Base-by-base conservation (phyloP, 495 filamentous ascomycete species). In the Penicillium canariense region DNA sequence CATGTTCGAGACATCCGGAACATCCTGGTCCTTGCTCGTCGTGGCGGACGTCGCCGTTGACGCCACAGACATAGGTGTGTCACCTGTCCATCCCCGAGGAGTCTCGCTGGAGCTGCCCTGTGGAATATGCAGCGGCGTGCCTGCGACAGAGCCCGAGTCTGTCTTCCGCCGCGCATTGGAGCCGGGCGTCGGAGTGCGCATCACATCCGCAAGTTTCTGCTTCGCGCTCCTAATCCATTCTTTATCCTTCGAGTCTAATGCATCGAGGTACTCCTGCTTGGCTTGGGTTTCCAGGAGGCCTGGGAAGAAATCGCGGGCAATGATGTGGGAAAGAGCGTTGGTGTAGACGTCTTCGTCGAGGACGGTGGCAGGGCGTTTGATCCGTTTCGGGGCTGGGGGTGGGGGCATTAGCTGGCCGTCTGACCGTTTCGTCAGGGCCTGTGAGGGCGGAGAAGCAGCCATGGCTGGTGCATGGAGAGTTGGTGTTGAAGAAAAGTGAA, bases 271-370 rank as follows among this genome's bases (percentile, higher is more conserved):
- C 59, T 98, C 94, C 61, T 92, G 85, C 63, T 96, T 91, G 3
- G 84, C 83, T 55, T 96, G 84, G 26, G 83, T 84, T 61, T 97
- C 92, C 1, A 92, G 76, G 0, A 98, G 78, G 2, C 92, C 94
- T 0, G 94, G 94, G 68, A 97, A 98, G 78, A 94, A 98, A 73
- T 98, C 95, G 34, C 95, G 89, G 26, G 89, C 88, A 49, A 97
- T 96, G 60, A 98, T 97, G 45, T 96, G 87, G 1, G 93, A 96
- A 23, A 98, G 74, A 8, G 89, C 88, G 50, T 89, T 84, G 22
- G 90, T 92, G 75, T 98, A 98, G 59, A 85, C 84, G 61, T 98
- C 94, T 78, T 98, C 94, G 69, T 96, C 91, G 22, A 98, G 81
- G 32, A 96, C 86, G 44, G 85, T 92, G 54, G 88, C 80, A 4